These are phyloP conservation scores for Neoascochyta sp. DNA, from an alignment of 2,329 filamentous ascomycete genomes.

Conservation along the genomic window DNA sequence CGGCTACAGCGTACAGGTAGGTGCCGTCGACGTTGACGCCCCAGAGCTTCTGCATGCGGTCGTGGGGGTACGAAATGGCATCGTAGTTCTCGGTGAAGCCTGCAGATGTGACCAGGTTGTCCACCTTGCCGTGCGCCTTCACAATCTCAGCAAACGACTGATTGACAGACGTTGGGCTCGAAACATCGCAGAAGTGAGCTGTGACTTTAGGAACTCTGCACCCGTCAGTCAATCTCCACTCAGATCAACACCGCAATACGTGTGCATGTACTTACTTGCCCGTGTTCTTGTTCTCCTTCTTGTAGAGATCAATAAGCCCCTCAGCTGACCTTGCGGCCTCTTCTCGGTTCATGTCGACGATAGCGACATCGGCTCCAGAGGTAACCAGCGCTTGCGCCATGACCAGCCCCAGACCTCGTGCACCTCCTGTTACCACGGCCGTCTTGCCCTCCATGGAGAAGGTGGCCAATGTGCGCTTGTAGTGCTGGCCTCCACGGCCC, in stretches of 20 bases:
- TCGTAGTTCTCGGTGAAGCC: constrained; percentile 96
- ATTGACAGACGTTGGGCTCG: constrained; percentile 73
- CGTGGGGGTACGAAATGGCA: constrained; percentile 83
- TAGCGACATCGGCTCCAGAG: constrained; percentile 81
- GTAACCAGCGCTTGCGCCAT: constrained; percentile 91
- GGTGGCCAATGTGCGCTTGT: constrained; percentile 77
- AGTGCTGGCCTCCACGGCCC: constrained; percentile 74
- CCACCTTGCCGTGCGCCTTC: constrained; percentile 72
- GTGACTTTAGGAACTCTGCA: constrained; percentile 73
- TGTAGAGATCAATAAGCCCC: constrained; percentile 70
- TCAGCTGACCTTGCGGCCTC: constrained; percentile 76
- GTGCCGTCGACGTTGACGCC: constrained; percentile 91
- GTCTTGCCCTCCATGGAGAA: constrained; percentile 85
- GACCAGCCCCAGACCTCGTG: constrained; percentile 81
- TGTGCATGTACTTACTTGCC: constrained; percentile 56
- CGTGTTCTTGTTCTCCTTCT: constrained; percentile 72
- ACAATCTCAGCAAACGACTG: constrained; percentile 68
- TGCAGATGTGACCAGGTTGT: constrained; percentile 91
- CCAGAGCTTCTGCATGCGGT: constrained; percentile 91
- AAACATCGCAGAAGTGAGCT: constrained; percentile 85
- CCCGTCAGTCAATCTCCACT: background rate
- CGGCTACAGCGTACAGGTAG: constrained; percentile 78
- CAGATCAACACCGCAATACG: too few relatives aligned
- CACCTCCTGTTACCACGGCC: constrained; percentile 84
- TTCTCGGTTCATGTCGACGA: constrained; percentile 91